Evolutionary conservation across 331 rosid genomes (phyloP).

Genomic region (Dryas integrifolia): DNA sequence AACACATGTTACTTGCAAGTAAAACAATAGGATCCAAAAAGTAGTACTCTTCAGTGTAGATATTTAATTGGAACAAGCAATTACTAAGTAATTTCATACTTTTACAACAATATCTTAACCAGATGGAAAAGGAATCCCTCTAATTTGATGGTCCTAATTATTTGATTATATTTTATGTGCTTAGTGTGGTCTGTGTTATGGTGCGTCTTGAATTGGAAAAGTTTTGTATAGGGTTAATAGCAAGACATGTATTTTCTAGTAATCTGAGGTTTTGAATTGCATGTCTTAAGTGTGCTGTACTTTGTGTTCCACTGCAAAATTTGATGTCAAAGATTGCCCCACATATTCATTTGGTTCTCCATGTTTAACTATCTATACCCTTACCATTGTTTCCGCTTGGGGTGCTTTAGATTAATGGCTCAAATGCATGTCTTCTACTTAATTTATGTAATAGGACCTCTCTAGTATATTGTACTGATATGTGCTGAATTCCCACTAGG

Average conservation of each 20-base stretch:
- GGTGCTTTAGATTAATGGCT: neutral
- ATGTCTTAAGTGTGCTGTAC: neutral
- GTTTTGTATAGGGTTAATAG: neutral
- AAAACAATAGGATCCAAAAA: neutral
- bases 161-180: neutral
- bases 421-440: neutral
- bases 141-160: neutral
- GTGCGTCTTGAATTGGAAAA: conserved; percentile 6
- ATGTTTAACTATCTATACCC: neutral
- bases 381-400: neutral
- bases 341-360: neutral
- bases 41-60: neutral
- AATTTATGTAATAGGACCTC: neutral
- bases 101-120: neutral
- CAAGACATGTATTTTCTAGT: neutral
- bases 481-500: neutral
- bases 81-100: neutral
- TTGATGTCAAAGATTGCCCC: neutral
- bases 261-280: neutral
- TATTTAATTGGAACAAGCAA: conserved; percentile 6
- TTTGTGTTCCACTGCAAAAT: neutral
- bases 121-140: neutral
- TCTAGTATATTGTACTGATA: neutral
- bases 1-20: conserved; percentile 6
- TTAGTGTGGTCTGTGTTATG: conserved; percentile 3